Base-by-base conservation (phyloP, 495 filamentous ascomycete species). In the Penicillium maclennaniae region DNA sequence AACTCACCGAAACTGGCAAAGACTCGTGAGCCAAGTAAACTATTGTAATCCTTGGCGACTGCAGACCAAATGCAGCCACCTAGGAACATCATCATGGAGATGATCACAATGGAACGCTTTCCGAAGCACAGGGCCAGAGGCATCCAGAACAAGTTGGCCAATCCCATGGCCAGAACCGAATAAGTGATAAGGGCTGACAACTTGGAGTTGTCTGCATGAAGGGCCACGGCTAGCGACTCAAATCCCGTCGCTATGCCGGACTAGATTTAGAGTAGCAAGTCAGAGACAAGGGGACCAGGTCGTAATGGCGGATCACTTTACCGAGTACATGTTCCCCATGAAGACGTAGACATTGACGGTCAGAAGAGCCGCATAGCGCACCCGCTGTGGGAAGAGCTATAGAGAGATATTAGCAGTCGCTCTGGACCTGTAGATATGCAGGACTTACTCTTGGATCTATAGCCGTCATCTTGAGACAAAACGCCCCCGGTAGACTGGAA, bases 61-160 rank as follows among this genome's bases (percentile, higher is more conserved):
- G 50, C 52, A 26, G 61, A 66, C 67, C 67, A 69, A 6, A 69
- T 66, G 10, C 69, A 70, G 7, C 74, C 70, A 5, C 70, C 51
- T 8, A 72, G 51, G 34, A 74, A 68, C 15, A 71, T 60, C 1
- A 72, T 39, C 21, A 73, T 63, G 5, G 78, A 76, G 1, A 78
- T 25, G 2, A 81, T 50, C 0, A 78, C 66, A 19, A 74, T 54
- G 7, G 72, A 72, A 1, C 79, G 71, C 14, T 78, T 70, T 14
- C 79, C 79, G 42, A 70, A 78, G 21, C 73, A 64, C 26, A 78
- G 70, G 0, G 79, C 71, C 12, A 81, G 50, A 1, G 79, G 79
- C 37, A 77, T 76, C 72, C 77, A 78, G 41, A 79, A 54, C 7
- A 79, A 43, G 8, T 78, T 77, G 1, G 70, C 65, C 21, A 70